Conservation (phyloP, 2,329 filamentous ascomycete genomes). For the Cryphonectria nitschkei region DNA sequence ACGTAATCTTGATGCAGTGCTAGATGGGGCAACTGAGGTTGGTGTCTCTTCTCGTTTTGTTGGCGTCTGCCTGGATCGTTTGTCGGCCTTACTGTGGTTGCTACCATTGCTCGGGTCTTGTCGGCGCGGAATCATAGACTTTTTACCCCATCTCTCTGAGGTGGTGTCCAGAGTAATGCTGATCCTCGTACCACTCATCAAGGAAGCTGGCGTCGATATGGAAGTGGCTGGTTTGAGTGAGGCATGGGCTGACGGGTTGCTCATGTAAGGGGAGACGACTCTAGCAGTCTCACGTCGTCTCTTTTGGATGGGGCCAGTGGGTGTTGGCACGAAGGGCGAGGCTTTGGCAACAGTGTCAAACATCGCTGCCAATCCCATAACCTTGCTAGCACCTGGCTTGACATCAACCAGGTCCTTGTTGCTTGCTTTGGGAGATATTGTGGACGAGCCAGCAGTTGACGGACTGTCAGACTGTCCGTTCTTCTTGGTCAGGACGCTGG, state of each 20-base stretch:
- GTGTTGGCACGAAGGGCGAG: slow-evolving; percentile 30
- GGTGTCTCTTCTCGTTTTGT: not conserved
- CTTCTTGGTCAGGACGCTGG: slow-evolving; percentile 14
- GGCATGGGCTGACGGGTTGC: slow-evolving; percentile 23
- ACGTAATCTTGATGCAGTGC: not conserved
- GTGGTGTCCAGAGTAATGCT: slow-evolving; percentile 2
- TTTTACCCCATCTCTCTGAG: not conserved
- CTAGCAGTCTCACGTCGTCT: slow-evolving; percentile 23
- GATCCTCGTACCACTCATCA: slow-evolving; percentile 21
- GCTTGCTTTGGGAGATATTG: slow-evolving; percentile 7
- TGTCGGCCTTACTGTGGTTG: not conserved
- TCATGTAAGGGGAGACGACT: slow-evolving; percentile 27
- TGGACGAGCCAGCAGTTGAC: slow-evolving; percentile 26
- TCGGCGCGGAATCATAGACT: slow-evolving; percentile 16
- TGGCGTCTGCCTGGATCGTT: not conserved
- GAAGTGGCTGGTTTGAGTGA: slow-evolving; percentile 20
- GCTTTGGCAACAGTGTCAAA: slow-evolving; percentile 48
- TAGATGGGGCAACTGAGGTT: not conserved
- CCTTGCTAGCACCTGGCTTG: slow-evolving; percentile 39
- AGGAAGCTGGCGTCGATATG: slow-evolving; percentile 20
- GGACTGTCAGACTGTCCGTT: slow-evolving; percentile 5
- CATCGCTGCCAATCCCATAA: slow-evolving; percentile 56
- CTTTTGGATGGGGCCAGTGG: slow-evolving; percentile 9
- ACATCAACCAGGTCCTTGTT: slow-evolving; percentile 10
- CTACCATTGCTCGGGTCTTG: not conserved